These are phyloP conservation scores for Vigna trinervia DNA, from an alignment of 306 rosid genomes.

Conservation along the genomic window DNA sequence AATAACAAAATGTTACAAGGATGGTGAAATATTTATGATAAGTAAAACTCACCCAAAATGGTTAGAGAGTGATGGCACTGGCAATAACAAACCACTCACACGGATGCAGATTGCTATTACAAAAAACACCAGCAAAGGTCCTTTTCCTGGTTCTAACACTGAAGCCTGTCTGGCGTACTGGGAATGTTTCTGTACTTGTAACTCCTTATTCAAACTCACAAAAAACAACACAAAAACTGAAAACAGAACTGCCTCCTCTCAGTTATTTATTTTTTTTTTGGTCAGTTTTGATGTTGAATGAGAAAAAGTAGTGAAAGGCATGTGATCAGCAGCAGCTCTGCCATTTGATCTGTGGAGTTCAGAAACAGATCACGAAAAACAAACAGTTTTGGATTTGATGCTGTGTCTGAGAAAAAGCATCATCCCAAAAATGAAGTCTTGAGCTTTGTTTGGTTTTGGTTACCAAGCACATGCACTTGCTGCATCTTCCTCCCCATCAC, in stretches of 20 bases:
- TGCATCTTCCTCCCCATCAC: conserved; percentile 39
- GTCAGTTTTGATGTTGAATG: conserved; percentile 27
- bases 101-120: conserved; percentile 23
- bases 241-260: conserved; percentile 42
- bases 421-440: conserved; percentile 18
- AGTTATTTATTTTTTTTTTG: conserved; percentile 1
- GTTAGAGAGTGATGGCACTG: conserved; percentile 7
- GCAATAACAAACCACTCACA: conserved; percentile 33
- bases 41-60: conserved; percentile 45
- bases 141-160: conserved; percentile 4
- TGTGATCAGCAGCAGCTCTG: conserved; percentile 55
- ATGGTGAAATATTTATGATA: background rate
- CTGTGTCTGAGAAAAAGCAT: conserved; percentile 44
- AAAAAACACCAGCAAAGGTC: conserved; percentile 13
- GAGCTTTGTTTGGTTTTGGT: conserved; percentile 26
- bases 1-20: background rate
- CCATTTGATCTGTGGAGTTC: conserved; percentile 42
- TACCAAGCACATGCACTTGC: conserved; percentile 44
- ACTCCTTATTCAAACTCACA: background rate
- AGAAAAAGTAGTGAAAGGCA: conserved; percentile 52
- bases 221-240: conserved; percentile 3
- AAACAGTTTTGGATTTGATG: conserved; percentile 42
- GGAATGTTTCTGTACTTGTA: conserved; percentile 40
- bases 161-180: background rate
- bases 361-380: conserved; percentile 43